phyloP scores from a whole-genome alignment of 78 protist genomes.

The Andalucia godoyi region DNA sequence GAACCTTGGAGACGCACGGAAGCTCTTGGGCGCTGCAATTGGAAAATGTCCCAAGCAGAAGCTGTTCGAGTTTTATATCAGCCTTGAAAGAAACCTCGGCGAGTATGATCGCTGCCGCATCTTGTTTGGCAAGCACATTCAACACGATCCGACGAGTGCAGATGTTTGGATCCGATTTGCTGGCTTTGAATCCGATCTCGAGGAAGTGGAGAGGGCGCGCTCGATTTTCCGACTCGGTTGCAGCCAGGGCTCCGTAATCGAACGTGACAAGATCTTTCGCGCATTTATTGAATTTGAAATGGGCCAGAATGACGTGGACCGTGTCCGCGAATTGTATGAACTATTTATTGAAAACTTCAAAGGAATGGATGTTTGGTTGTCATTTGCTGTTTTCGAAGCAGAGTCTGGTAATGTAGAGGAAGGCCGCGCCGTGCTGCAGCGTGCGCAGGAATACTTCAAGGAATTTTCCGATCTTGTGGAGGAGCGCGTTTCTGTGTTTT shows the following conservation, averaged over 20 bases:
- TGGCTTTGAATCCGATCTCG: conserved; percentile 64
- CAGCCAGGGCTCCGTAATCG: conserved; percentile 73
- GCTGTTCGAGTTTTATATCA: conserved; percentile 57
- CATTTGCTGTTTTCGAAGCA: background rate
- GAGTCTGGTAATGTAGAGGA: background rate
- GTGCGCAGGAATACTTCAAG: background rate
- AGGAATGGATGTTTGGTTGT: conserved; percentile 66
- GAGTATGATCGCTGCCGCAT: conserved; percentile 67
- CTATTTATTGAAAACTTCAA: conserved; percentile 56
- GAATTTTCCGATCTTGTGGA: background rate
- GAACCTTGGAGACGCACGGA: conserved; percentile 54
- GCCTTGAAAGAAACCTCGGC: conserved; percentile 71
- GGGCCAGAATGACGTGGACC: conserved; percentile 20
- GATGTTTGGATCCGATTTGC: conserved; percentile 76
- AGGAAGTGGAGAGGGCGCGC: conserved; percentile 66
- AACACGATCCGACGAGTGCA: conserved; percentile 48
- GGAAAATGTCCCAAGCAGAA: conserved; percentile 56
- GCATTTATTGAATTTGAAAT: conserved; percentile 68
- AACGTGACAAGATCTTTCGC: conserved; percentile 90
- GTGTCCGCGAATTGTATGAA: conserved; percentile 53
- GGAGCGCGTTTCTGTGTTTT: background rate
- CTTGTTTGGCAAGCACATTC: conserved; percentile 69
- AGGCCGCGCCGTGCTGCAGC: no score
- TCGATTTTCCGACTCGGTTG: conserved; percentile 76
- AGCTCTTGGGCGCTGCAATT: conserved; percentile 53